Base-by-base conservation (phyloP, 305 asterid species). In the Fraxinus platypoda region DNA sequence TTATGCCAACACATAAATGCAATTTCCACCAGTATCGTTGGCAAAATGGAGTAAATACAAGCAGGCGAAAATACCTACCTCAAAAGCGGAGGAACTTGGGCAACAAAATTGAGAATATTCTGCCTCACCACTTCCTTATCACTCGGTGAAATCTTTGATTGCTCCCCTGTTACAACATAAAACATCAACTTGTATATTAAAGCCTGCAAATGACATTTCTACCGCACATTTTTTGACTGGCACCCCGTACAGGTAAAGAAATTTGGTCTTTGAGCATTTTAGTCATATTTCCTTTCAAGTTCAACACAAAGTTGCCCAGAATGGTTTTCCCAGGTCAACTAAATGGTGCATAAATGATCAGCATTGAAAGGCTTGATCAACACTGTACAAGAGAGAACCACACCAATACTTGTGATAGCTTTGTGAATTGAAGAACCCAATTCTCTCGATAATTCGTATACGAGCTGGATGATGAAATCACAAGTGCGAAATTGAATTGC, bases 41-140 rank as follows among this genome's bases (percentile, higher is more conserved):
- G 54, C 9, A 31, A 59, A 31, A 79, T n/a, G 19, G 3, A 25
- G 46, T 23, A 25, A 57, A 79, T 33, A 49, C 8, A 76, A 72
- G 17, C 71, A 66, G 12, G 26, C 54, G 62, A 7, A 64, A 54
- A 38, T 3, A 9, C 73, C 76, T 91, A 94, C 99, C 99, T 95
- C 88, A 95, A 79, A 68, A 93, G 86, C 11, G 93, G 97, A 41
- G 99, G 99, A 77, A 95, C 97, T 86, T 91, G 97, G 13, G 86
- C 85, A 71, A 95, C 80, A 75, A 90, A 97, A 86, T 87, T 90
- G 80, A 97, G 94, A 83, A 95, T 90, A 86, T 91, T 89, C 90
- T 93, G 94, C 81, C 98, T 92, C 88, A 97, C 98, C 78, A 94
- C 82, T 75, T 95, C 99, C 92, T 97, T 97, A 86, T 97, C 98